Evolutionary conservation across 1,284 basidiomycete species (phyloP).

Genomic region (Retiboletus fuscus): DNA sequence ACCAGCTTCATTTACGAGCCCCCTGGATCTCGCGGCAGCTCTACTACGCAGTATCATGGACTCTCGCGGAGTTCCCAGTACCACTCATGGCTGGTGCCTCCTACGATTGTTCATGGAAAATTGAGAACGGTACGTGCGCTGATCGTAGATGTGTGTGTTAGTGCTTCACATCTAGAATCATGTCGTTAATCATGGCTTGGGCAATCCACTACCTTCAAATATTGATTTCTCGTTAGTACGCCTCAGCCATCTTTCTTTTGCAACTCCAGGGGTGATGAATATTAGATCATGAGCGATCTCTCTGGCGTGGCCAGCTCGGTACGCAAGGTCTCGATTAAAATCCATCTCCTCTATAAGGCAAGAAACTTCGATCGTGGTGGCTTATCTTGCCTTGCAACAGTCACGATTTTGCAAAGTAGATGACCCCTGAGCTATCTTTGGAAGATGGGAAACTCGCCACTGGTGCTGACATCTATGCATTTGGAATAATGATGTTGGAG

Average conservation of each 20-base stretch:
- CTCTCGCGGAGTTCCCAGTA: too few relatives aligned
- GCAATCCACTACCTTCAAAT: neutral
- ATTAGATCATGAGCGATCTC: constrained; percentile 1
- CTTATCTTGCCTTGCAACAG: neutral
- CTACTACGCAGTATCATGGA: too few relatives aligned
- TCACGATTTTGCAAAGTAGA: neutral
- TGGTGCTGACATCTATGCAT: neutral
- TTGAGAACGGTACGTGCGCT: neutral
- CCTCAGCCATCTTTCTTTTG: neutral
- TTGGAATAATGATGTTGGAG: neutral
- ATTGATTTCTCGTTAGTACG: constrained; percentile 1
- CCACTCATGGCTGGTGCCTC: neutral
- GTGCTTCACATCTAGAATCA: neutral
- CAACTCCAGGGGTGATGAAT: neutral
- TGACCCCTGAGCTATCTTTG: neutral
- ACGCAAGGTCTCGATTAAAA: neutral
- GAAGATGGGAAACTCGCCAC: neutral
- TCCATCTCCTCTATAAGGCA: too few relatives aligned
- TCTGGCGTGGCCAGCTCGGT: neutral
- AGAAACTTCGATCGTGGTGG: too few relatives aligned
- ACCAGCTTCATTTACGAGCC: too few relatives aligned
- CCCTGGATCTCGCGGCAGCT: too few relatives aligned
- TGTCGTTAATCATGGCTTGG: neutral
- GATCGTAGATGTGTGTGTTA: neutral
- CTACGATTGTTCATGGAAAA: neutral